phyloP scores from a whole-genome alignment of 805 yeast genomes.

The Blastobotrys attinorum region DNA sequence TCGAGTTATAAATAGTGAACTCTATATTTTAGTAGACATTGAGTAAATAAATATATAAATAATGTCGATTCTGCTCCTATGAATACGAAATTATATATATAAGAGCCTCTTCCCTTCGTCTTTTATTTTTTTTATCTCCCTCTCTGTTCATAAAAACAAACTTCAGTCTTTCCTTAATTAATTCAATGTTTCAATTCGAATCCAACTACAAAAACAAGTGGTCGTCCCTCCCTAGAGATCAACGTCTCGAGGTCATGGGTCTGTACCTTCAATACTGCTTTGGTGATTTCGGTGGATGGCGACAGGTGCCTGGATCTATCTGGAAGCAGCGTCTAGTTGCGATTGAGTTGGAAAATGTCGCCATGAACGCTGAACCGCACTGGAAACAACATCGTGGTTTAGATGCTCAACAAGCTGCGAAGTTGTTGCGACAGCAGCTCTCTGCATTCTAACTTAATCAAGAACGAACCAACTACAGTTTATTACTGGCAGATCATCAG shows the following conservation, averaged over 20 bases:
- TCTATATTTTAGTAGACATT: too few relatives aligned
- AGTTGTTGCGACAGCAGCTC: not conserved
- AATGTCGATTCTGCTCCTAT: too few relatives aligned
- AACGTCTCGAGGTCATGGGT: constrained; percentile 5
- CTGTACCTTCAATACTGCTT: constrained; percentile 5
- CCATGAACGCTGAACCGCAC: constrained; percentile 1
- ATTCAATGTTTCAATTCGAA: not conserved
- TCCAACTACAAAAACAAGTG: not conserved
- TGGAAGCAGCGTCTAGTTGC: constrained; percentile 3
- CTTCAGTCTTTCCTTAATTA: not conserved
- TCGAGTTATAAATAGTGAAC: too few relatives aligned
- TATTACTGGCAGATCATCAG: too few relatives aligned
- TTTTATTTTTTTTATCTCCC: too few relatives aligned
- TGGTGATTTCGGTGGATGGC: constrained; percentile 6
- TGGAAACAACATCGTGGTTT: constrained; percentile 3
- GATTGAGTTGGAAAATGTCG: not conserved
- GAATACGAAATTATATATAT: too few relatives aligned
- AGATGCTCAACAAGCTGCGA: not conserved
- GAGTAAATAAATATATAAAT: too few relatives aligned
- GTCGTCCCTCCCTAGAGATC: not conserved
- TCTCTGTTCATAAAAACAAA: too few relatives aligned
- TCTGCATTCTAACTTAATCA: too few relatives aligned
- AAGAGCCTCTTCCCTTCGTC: too few relatives aligned
- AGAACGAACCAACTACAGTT: too few relatives aligned
- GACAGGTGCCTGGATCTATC: not conserved